Evolutionary conservation across 176 grass and related monocot species (phyloP), one percentile per base, ranked within the genome.

Genomic region (Oryza glaberrima): DNA sequence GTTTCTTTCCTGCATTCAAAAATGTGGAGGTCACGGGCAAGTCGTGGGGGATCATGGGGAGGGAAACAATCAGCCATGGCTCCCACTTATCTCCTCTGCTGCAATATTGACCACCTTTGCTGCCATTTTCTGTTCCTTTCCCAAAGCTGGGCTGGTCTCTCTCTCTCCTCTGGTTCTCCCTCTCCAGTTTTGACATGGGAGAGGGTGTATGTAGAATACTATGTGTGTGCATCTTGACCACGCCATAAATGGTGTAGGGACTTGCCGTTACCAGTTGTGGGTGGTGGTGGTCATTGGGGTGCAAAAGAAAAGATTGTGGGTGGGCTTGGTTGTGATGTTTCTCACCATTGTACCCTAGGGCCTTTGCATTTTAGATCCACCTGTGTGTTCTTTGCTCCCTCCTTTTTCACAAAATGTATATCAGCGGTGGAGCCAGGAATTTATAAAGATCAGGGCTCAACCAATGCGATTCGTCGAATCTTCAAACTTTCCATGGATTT

Each of bases 121-220:
- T 46, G 35, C 9, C 5, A 16, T 63, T 65, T 52, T 64, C 35
- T 64, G 9, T 82, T 28, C 49, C 68, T 82, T 82, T 82, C 41
- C 81, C 52, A 22, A 46, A 47, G 54, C 36, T 38, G 30, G 38
- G n/a, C 8, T 63, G 64, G 40, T 44, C 41, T 51, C 3, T 13
- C 3, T 13, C 15, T 11, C 51, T 58, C 51, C 45, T 38, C 78
- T 81, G 47, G 15, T n/a, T 81, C 77, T 41, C 32, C 12, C 34
- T 9, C 32, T 58, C 17, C 35, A 65, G 54, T 58, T 9, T 58
- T 58, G 38, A 83, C 81, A 49, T 83, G 81, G 23, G 81, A 22
- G 8, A 41, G 5, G 46, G 72, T 64, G 16, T 22, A 61, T 15
- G 13, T 54, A 19, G 43, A 2, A 44, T 9, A 44, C 9, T 7